A percentile compares a stretch with the other conserved stretches of the same genome.
Conservation (phyloP, 257 asterid species). For the Solanum medicagineum region DNA sequence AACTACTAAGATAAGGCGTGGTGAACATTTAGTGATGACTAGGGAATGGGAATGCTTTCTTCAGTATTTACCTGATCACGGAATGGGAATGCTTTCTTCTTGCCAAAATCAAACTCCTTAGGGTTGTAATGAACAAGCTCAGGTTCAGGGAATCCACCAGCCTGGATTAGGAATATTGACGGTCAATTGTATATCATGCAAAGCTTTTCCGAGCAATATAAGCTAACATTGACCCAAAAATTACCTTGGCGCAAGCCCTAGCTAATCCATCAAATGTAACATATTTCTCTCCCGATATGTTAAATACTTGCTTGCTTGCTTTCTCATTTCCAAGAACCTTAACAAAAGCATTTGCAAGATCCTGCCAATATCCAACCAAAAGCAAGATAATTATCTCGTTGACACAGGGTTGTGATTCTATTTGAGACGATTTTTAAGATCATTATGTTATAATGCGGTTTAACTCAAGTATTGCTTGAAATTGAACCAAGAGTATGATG, state of each 20-base stretch:
- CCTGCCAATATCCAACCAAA: slow-evolving; percentile 32
- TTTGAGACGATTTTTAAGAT: background rate
- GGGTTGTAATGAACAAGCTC: slow-evolving; percentile 92
- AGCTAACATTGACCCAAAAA: background rate
- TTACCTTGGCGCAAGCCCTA: slow-evolving; percentile 90
- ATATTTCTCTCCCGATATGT: slow-evolving; percentile 89
- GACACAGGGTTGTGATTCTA: background rate
- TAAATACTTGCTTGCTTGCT: slow-evolving; percentile 79
- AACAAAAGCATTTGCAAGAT: slow-evolving; percentile 73
- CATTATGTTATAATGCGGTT: background rate
- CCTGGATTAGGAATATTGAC: slow-evolving; percentile 28
- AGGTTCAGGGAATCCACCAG: slow-evolving; percentile 97
- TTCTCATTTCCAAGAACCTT: slow-evolving; percentile 87
- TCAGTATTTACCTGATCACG: slow-evolving; percentile 77
- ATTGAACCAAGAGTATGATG: background rate
- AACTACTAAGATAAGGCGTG: background rate
- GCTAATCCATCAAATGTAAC: slow-evolving; percentile 97
- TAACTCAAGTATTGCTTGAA: background rate
- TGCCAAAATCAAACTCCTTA: slow-evolving; percentile 94
- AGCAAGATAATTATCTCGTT: background rate
- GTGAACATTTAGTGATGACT: slow-evolving; percentile 1
- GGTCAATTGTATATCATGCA: background rate
- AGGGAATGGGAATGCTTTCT: slow-evolving; percentile 78
- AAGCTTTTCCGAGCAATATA: background rate
- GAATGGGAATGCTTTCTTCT: slow-evolving; percentile 88